Conservation (phyloP, 495 filamentous ascomycete species). For the Penicillium paradoxum region DNA sequence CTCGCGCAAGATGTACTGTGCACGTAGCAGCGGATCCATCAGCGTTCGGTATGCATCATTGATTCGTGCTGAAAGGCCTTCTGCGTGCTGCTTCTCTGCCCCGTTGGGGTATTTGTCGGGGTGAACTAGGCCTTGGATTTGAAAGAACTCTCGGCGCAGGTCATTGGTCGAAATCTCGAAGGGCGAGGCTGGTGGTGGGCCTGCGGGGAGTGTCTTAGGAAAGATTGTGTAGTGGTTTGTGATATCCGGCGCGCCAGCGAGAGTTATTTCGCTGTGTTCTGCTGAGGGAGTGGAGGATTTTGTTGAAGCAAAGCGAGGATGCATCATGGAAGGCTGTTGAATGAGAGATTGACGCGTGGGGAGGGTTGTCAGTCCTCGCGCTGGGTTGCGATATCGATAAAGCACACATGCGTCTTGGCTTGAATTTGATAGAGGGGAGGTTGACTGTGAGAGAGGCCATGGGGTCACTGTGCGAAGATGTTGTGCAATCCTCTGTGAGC, state of each 20-base stretch:
- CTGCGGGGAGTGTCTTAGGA: constrained; percentile 69
- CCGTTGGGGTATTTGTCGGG: constrained; percentile 68
- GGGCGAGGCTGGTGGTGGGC: constrained; percentile 70
- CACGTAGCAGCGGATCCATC: constrained; percentile 64
- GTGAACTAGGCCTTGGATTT: constrained; percentile 72
- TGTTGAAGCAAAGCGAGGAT: constrained; percentile 16
- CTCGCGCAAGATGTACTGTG: constrained; percentile 72
- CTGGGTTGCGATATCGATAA: constrained; percentile 4
- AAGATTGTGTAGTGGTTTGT: constrained; percentile 82
- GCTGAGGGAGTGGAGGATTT: constrained; percentile 9
- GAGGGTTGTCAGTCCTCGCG: not conserved
- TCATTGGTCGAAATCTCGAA: constrained; percentile 64
- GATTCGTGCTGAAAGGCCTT: constrained; percentile 69
- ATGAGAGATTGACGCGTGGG: not conserved
- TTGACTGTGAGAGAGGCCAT: not conserved
- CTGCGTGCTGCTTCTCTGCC: constrained; percentile 55
- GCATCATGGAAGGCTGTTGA: not conserved
- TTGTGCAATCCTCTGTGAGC: constrained; percentile 7
- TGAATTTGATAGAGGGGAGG: not conserved
- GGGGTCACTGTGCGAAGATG: constrained; percentile 3
- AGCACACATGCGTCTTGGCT: constrained; percentile 3
- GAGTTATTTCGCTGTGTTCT: constrained; percentile 4
- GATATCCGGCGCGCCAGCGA: constrained; percentile 32
- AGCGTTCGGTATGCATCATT: constrained; percentile 89
- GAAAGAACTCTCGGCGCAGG: constrained; percentile 80